A percentile compares a stretch with the other conserved stretches of the same genome.
Evolutionary conservation across 177 flowering plant genomes (phyloP).

Genomic region (Vitis hybrid): DNA sequence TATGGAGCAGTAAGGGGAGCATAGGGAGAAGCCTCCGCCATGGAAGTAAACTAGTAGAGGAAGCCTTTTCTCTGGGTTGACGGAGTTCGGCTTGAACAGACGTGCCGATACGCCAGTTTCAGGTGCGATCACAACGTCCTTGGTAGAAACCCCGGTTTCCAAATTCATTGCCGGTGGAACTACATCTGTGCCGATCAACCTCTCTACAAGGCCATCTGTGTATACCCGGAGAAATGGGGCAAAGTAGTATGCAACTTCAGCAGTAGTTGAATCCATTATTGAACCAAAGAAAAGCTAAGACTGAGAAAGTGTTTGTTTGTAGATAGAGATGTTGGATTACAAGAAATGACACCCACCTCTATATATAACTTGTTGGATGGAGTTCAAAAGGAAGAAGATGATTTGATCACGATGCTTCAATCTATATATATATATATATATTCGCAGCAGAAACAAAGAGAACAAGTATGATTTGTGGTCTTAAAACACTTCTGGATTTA

Average conservation of each 20-base stretch:
- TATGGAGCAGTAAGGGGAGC: conserved; percentile 22
- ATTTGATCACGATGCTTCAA: too few species aligned
- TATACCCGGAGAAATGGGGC: conserved; percentile 6
- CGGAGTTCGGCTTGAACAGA: conserved; percentile 20
- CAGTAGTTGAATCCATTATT: background rate
- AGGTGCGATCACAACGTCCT: conserved; percentile 29
- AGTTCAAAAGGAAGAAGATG: too few species aligned
- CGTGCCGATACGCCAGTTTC: conserved; percentile 25
- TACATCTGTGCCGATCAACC: conserved; percentile 1
- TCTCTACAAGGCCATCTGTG: conserved; percentile 21
- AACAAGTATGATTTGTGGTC: too few species aligned
- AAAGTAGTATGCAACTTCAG: conserved; percentile 7
- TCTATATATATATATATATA: too few species aligned
- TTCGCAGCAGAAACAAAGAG: too few species aligned
- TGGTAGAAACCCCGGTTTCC: conserved; percentile 26
- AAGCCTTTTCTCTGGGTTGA: conserved; percentile 10
- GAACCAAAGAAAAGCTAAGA: background rate
- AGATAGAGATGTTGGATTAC: too few species aligned
- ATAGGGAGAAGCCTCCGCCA: conserved; percentile 44
- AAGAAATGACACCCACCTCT: too few species aligned
- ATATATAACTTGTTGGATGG: too few species aligned
- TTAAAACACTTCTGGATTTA: too few species aligned
- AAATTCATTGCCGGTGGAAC: conserved; percentile 26
- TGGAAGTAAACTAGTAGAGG: conserved; percentile 36
- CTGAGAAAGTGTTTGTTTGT: too few species aligned